A percentile compares a stretch with the other conserved stretches of the same genome.
Conservation (phyloP, 768 basidiomycete species). For the Leucocoprinus birnbaumii region DNA sequence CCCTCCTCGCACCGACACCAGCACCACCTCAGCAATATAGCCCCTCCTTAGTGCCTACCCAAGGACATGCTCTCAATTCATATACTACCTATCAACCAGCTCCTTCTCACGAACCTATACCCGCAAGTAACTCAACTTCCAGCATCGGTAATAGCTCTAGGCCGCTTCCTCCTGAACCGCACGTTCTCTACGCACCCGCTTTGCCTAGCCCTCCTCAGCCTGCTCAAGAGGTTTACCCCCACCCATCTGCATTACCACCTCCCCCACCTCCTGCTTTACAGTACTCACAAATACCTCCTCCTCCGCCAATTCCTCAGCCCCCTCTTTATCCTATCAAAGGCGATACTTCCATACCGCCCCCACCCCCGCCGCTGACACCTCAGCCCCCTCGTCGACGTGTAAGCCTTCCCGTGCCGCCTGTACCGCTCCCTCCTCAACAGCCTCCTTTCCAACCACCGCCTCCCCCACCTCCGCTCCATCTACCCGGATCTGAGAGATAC, state of each 20-base stretch:
- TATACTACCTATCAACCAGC: slow-evolving; percentile 21
- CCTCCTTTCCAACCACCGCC: slow-evolving; percentile 28
- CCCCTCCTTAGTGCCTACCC: too few species aligned
- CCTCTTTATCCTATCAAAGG: slow-evolving; percentile 17
- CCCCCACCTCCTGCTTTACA: slow-evolving; percentile 23
- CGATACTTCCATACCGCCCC: slow-evolving; percentile 24
- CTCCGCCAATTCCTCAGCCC: slow-evolving; percentile 13
- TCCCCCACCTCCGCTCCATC: slow-evolving; percentile 32
- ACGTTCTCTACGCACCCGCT: slow-evolving; percentile 37
- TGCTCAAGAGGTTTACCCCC: slow-evolving; percentile 21
- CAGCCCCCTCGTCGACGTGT: slow-evolving; percentile 16
- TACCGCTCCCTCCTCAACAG: slow-evolving; percentile 36
- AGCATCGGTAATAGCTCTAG: slow-evolving; percentile 12
- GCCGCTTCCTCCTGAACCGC: slow-evolving; percentile 26
- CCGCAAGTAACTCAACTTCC: slow-evolving; percentile 15
- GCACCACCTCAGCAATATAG: slow-evolving; percentile 38
- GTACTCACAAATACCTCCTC: slow-evolving; percentile 12
- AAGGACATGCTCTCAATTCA: slow-evolving; percentile 15
- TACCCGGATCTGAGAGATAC: slow-evolving; percentile 23
- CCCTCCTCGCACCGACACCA: slow-evolving; percentile 27
- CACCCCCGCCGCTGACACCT: slow-evolving; percentile 21
- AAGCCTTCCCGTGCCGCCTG: slow-evolving; percentile 50
- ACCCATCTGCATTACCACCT: slow-evolving; percentile 23
- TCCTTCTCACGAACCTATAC: slow-evolving; percentile 28
- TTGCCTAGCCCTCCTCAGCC: slow-evolving; percentile 36